Evolutionary conservation across 306 rosid genomes (phyloP), one percentile per base, ranked within the genome.

Genomic region (Ochetophila trinervis): DNA sequence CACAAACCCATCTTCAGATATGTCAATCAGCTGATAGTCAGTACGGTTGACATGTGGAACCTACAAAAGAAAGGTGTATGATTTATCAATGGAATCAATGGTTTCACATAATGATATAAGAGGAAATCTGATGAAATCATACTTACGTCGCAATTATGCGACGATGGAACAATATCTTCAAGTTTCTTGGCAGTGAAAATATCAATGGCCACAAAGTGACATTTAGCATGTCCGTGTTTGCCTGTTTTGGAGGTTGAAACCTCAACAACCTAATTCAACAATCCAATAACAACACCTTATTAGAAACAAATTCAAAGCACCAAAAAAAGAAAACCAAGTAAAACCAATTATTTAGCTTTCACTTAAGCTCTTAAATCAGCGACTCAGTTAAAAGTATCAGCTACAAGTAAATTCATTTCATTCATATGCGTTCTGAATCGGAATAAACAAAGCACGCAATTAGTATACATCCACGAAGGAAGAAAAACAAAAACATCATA

Each of bases 211-310:
- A 89, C 96, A 75, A 86, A 89, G 87, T 89, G 93, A 73, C 96
- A 89, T 87, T 89, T 89, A 11, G 96, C 96, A 57, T 89, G 93
- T 63, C 96, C 96, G 53, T 89, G 96, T 84, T 89, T 89, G 53
- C 96, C 96, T 6, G 96, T 89, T 76, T 89, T 89, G 65, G 93
- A 89, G 68, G 96, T 89, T 18, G 93, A 89, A 82, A 89, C 96
- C 80, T 89, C 96, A 62, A 89, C 96, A 60, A 89, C 96, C 96
- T 89, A 81, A 67, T 32, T 34, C 22, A 47, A 36, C 42, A 75
- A 49, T 17, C 5, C 8, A 16, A 56, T 30, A 11, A 44, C 42
- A 30, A 63, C 11, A 22, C 16, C n/a, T 17, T 40, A n/a, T 61
- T 7, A 24, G 48, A 37, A 55, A n/a, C 8, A 8, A 62, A 68